phyloP scores from a whole-genome alignment of 139 green algal genomes.

The Auxenochlorella protothecoides region DNA sequence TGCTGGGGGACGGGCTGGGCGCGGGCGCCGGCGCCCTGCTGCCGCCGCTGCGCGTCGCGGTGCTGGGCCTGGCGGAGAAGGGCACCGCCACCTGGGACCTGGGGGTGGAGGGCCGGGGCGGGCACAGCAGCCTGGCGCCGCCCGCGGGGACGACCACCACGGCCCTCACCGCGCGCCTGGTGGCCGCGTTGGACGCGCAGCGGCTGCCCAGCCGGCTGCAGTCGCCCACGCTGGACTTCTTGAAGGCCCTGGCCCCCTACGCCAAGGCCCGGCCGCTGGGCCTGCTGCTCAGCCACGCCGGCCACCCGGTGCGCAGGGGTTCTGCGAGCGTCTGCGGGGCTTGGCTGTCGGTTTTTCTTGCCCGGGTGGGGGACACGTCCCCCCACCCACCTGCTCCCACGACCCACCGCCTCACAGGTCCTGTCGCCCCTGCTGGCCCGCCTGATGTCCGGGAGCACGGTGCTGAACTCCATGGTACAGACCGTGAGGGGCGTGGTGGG shows the following conservation, averaged over 20 bases:
- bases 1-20: conserved; percentile 6
- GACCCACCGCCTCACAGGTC: background rate
- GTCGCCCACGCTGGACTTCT: conserved; percentile 39
- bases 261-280: conserved; percentile 4
- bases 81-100: conserved; percentile 16
- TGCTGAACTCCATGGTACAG: background rate
- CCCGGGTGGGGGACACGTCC: background rate
- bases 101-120: conserved; percentile 30
- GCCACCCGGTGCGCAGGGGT: conserved; percentile 5
- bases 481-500: conserved; percentile 14
- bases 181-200: conserved; percentile 14
- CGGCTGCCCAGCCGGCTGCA: conserved; percentile 20
- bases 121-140: conserved; percentile 56
- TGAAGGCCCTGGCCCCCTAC: conserved; percentile 28
- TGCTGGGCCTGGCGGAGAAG: conserved; percentile 62
- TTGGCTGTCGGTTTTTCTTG: too few species aligned
- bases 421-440: conserved; percentile 19
- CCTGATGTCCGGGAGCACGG: background rate
- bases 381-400: background rate
- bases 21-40: too few species aligned
- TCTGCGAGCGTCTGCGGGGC: too few species aligned
- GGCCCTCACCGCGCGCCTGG: conserved; percentile 11
- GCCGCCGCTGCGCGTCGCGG: conserved; percentile 17
- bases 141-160: conserved; percentile 14
- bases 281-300: background rate